Conservation (phyloP, 2,329 filamentous ascomycete species). For the Trichoderma asperellum region DNA sequence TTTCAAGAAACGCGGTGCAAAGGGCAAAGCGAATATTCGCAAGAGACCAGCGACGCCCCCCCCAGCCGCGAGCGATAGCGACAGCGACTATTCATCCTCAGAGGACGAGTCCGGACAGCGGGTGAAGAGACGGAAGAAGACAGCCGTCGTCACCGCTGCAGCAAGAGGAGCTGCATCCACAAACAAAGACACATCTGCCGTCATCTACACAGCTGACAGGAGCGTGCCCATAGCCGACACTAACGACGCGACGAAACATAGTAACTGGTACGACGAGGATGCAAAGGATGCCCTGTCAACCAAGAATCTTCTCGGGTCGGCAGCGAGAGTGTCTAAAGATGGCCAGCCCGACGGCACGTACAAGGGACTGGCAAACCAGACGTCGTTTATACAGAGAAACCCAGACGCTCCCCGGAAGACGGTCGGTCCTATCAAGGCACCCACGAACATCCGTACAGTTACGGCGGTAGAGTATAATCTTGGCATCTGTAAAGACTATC, state of each 20-base stretch:
- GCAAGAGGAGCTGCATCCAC: constrained; percentile 50
- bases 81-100: constrained; percentile 69
- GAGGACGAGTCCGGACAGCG: constrained; percentile 77
- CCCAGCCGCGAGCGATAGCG: constrained; percentile 64
- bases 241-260: constrained; percentile 88
- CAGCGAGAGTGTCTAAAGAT: constrained; percentile 50
- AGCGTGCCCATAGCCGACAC: constrained; percentile 64
- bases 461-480: constrained; percentile 90
- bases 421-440: constrained; percentile 84
- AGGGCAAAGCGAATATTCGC: constrained; percentile 75
- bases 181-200: constrained; percentile 50
- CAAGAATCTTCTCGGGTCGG: constrained; percentile 63
- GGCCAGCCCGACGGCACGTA: constrained; percentile 67
- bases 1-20: constrained; percentile 86
- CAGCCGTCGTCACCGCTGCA: constrained; percentile 67
- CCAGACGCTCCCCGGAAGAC: constrained; percentile 69
- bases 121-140: constrained; percentile 78
- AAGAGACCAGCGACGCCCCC: constrained; percentile 82
- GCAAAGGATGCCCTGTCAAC: constrained; percentile 50
- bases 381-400: constrained; percentile 79
- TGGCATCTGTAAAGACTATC: constrained; percentile 92
- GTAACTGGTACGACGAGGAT: constrained; percentile 87
- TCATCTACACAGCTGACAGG: constrained; percentile 64
- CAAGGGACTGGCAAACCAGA: constrained; percentile 73
- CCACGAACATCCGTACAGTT: constrained; percentile 87